Evolutionary conservation across 2,329 filamentous ascomycete species (phyloP).

Genomic region (Magnaporthiopsis rhizophila): DNA sequence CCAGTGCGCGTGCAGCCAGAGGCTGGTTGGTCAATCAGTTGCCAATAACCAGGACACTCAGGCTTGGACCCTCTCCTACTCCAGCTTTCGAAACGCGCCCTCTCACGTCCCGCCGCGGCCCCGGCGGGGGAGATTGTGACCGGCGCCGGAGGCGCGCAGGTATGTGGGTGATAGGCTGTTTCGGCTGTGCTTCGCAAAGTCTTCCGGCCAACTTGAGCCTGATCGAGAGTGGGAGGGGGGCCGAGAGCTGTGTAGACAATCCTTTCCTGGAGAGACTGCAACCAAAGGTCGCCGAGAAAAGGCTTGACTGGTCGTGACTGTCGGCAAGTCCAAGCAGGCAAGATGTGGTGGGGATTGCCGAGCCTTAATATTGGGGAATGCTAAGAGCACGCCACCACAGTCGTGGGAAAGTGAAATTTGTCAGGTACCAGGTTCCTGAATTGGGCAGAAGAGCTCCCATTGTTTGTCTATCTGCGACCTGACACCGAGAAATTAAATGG

Average conservation of each 20-base stretch:
- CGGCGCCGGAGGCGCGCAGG: background rate
- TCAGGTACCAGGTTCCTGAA: background rate
- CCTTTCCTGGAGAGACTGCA: background rate
- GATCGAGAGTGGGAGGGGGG: background rate
- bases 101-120: background rate
- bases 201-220: background rate
- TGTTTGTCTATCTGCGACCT: background rate
- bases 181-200: background rate
- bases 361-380: background rate
- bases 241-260: background rate
- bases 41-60: background rate
- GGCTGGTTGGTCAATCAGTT: background rate
- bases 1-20: background rate
- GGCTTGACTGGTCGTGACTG: slow-evolving; percentile 1
- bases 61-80: too few species aligned
- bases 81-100: too few species aligned
- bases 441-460: background rate
- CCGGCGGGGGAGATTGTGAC: too few species aligned
- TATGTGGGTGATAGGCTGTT: background rate
- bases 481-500: background rate
- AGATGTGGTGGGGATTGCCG: background rate
- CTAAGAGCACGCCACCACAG: background rate
- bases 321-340: background rate
- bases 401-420: background rate
- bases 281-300: slow-evolving; percentile 2